Evolutionary conservation across 164 flowering plant species (phyloP).

Genomic region (Euptelea pleiosperma): DNA sequence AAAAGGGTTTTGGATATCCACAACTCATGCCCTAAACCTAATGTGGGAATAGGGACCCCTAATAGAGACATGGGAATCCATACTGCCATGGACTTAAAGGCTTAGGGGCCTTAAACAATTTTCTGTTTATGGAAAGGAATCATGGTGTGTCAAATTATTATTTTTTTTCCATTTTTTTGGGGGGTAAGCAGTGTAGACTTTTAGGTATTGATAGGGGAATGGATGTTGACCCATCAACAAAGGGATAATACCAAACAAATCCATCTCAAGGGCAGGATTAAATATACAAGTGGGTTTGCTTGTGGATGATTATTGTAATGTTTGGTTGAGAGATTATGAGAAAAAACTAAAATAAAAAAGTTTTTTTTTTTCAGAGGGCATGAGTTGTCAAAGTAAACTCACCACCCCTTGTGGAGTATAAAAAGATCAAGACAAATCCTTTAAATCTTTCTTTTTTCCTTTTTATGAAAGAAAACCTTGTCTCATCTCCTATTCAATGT

Average conservation of each 20-base stretch:
- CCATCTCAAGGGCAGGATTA: slow-evolving; percentile 35
- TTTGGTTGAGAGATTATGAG: slow-evolving; percentile 36
- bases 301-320: slow-evolving; percentile 38
- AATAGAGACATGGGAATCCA: slow-evolving; percentile 5
- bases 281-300: slow-evolving; percentile 46
- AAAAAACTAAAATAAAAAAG: slow-evolving; percentile 6
- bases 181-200: slow-evolving; percentile 25
- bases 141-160: slow-evolving; percentile 32
- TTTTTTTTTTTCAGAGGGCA: slow-evolving; percentile 16
- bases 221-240: slow-evolving; percentile 93
- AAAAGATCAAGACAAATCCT: slow-evolving; percentile 1
- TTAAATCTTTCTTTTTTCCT: slow-evolving; percentile 10
- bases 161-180: background rate
- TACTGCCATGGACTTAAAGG: slow-evolving; percentile 3
- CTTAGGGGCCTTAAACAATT: slow-evolving; percentile 14
- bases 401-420: slow-evolving; percentile 1
- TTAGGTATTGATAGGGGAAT: slow-evolving; percentile 76
- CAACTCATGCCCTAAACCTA: slow-evolving; percentile 10
- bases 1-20: slow-evolving; percentile 3
- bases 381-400: slow-evolving; percentile 20
- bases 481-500: slow-evolving; percentile 28
- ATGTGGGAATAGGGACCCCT: slow-evolving; percentile 16
- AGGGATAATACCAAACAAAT: slow-evolving; percentile 76
- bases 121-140: slow-evolving; percentile 54
- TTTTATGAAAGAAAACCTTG: slow-evolving; percentile 28